phyloP scores from a whole-genome alignment of 2,329 filamentous ascomycete species.

The Arachnopeziza araneosa region DNA sequence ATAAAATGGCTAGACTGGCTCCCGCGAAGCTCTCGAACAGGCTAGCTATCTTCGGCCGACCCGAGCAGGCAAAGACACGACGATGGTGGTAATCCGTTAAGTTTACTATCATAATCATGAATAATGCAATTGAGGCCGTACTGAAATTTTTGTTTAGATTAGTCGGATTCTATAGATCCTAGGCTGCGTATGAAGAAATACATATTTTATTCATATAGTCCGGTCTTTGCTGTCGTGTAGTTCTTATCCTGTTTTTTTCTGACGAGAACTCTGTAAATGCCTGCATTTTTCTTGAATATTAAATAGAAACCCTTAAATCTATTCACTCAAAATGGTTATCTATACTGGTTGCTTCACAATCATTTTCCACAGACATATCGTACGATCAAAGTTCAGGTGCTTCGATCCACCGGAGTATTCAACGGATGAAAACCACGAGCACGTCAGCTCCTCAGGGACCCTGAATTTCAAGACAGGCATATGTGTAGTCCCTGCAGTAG shows the following conservation, averaged over 20 bases:
- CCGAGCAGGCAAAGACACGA: neutral
- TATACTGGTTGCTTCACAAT: neutral
- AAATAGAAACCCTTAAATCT: too few species aligned
- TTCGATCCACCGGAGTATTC: neutral
- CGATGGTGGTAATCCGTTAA: neutral
- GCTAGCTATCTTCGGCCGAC: neutral
- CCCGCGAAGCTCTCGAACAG: neutral
- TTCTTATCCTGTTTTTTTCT: too few species aligned
- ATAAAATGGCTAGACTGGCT: neutral
- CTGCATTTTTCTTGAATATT: too few species aligned
- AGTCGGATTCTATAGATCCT: neutral
- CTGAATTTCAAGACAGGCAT: neutral
- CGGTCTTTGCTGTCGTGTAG: too few species aligned
- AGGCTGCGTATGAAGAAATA: too few species aligned
- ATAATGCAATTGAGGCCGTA: neutral
- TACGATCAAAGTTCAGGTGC: neutral
- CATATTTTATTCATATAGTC: too few species aligned
- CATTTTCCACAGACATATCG: neutral
- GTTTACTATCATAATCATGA: neutral
- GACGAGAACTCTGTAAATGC: too few species aligned
- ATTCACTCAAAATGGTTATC: too few species aligned
- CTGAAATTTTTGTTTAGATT: neutral
- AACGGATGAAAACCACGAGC: neutral
- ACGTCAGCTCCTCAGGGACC: neutral
- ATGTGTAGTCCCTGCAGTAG: neutral